Evolutionary conservation across 108 stramenopile species (phyloP).

Genomic region (Fragilariopsis cylindrus): DNA sequence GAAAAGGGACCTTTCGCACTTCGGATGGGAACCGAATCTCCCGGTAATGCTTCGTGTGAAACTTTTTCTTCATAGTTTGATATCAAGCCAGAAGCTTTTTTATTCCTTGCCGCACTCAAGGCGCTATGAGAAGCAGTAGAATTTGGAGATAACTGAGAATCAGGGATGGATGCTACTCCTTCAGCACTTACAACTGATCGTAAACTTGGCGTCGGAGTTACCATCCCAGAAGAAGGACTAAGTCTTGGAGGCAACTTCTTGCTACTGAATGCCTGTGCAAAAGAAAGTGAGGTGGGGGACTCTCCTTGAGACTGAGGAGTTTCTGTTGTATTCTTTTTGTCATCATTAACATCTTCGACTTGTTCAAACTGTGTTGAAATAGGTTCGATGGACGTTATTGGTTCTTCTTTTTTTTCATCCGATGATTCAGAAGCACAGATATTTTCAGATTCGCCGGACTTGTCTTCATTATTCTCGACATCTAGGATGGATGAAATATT

Average conservation of each 20-base stretch:
- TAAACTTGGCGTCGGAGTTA: not conserved
- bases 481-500: not conserved
- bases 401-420: not conserved
- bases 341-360: not conserved
- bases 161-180: not conserved
- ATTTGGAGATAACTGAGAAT: not conserved
- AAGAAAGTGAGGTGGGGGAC: not conserved
- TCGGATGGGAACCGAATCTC: slow-evolving; percentile 14
- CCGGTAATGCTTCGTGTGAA: slow-evolving; percentile 17
- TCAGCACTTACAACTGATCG: not conserved
- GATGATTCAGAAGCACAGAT: not conserved
- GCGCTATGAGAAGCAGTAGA: slow-evolving; percentile 25
- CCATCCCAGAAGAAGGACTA: not conserved
- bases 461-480: not conserved
- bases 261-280: slow-evolving; percentile 11
- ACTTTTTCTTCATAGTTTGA: slow-evolving; percentile 27
- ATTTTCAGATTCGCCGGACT: not conserved
- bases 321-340: too few relatives aligned
- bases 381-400: not conserved
- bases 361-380: not conserved
- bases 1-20: not conserved
- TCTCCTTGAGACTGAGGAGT: not conserved
- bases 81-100: slow-evolving; percentile 17
- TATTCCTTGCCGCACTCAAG: slow-evolving; percentile 17
- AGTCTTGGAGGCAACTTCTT: not conserved